Conservation (phyloP, 2,329 filamentous ascomycete genomes). For the Aspergillus sp. region DNA sequence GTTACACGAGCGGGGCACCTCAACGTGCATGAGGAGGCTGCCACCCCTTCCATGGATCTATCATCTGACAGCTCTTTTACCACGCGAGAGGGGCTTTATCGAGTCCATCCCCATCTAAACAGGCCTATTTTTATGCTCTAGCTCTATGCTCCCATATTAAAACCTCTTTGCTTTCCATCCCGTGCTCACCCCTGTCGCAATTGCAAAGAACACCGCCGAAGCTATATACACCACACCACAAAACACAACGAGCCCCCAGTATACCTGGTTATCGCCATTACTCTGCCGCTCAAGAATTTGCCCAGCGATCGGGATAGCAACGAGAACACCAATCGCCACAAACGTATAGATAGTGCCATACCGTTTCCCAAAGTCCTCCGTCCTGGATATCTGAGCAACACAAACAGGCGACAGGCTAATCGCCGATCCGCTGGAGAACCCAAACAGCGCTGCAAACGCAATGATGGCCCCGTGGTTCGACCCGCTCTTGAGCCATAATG, state of each 20-base stretch:
- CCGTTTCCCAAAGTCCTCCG: slow-evolving; percentile 27
- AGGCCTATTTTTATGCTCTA: too few species aligned
- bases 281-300: slow-evolving; percentile 13
- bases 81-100: too few species aligned
- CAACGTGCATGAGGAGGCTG: neutral
- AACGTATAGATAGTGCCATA: slow-evolving; percentile 27
- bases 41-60: neutral
- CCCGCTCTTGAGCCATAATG: slow-evolving; percentile 23
- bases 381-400: slow-evolving; percentile 29
- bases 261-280: slow-evolving; percentile 1
- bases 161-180: slow-evolving; percentile 23
- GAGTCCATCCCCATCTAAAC: too few species aligned
- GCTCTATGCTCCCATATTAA: neutral
- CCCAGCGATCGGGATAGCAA: slow-evolving; percentile 27
- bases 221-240: slow-evolving; percentile 26
- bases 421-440: slow-evolving; percentile 26
- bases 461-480: slow-evolving; percentile 21
- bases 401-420: slow-evolving; percentile 33
- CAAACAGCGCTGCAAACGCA: slow-evolving; percentile 20
- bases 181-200: slow-evolving; percentile 22
- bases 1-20: too few species aligned
- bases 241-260: slow-evolving; percentile 16
- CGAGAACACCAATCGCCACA: slow-evolving; percentile 22
- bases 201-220: slow-evolving; percentile 22
- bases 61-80: too few species aligned